Evolutionary conservation across 1,284 basidiomycete genomes (phyloP).

Genomic region (Takashimella koratensis): DNA sequence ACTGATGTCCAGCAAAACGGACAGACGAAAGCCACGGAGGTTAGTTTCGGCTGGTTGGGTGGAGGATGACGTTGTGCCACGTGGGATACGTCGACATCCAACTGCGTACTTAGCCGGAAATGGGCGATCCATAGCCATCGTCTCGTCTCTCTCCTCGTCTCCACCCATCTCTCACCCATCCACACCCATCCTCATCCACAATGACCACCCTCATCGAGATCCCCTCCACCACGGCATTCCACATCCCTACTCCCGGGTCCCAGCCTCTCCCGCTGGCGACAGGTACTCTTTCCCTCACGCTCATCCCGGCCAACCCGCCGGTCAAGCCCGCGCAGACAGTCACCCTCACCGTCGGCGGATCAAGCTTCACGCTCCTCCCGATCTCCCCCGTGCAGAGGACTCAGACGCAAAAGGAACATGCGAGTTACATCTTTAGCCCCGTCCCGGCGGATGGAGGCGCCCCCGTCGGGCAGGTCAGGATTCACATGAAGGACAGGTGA

Average conservation of each 20-base stretch:
- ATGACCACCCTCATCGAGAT: constrained; percentile 45
- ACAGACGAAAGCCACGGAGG: no score
- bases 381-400: constrained; percentile 40
- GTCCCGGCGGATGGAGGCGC: constrained; percentile 32
- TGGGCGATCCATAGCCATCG: not conserved
- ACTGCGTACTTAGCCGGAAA: no score
- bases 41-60: no score
- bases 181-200: not conserved
- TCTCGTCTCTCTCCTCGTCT: not conserved
- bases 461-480: constrained; percentile 42
- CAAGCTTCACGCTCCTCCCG: constrained; percentile 36
- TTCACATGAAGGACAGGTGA: constrained; percentile 38
- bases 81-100: no score
- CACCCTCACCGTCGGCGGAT: constrained; percentile 37
- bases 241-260: constrained; percentile 36
- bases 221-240: constrained; percentile 33
- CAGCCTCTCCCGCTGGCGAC: constrained; percentile 36
- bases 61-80: no score
- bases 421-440: constrained; percentile 44
- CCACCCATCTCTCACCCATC: not conserved
- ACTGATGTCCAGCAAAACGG: no score
- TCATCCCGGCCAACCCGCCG: constrained; percentile 42
- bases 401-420: constrained; percentile 38
- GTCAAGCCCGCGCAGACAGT: constrained; percentile 30
- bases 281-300: constrained; percentile 39